phyloP scores from a whole-genome alignment of 371 early-diverging fungal species.

The Batrachochytrium dendrobatidis region DNA sequence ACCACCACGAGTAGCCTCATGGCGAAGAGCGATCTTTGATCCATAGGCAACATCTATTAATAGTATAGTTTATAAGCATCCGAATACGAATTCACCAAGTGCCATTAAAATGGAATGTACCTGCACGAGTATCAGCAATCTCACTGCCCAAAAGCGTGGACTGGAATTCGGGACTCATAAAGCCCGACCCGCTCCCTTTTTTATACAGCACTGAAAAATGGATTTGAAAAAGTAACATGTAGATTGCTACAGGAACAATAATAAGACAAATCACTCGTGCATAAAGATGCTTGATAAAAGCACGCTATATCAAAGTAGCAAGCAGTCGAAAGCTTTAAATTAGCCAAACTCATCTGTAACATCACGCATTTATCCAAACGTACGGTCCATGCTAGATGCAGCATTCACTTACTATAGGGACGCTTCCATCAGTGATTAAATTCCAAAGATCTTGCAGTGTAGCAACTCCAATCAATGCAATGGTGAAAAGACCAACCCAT shows the following conservation, averaged over 20 bases:
- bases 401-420: not conserved
- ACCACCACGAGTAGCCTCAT: conserved; percentile 64
- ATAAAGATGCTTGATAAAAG: conserved; percentile 36
- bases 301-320: conserved; percentile 33
- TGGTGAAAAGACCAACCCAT: conserved; percentile 64
- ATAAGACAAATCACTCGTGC: conserved; percentile 64
- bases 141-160: conserved; percentile 68
- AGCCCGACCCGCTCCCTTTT: conserved; percentile 76
- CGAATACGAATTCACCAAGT: not conserved
- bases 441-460: conserved; percentile 85
- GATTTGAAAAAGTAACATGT: conserved; percentile 65
- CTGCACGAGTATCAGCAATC: conserved; percentile 26
- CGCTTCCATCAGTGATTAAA: conserved; percentile 65
- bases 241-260: conserved; percentile 70
- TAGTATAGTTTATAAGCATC: not conserved
- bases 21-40: conserved; percentile 71
- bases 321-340: not conserved
- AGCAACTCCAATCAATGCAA: conserved; percentile 73
- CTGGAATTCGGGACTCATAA: conserved; percentile 88
- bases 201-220: conserved; percentile 58
- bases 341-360: not conserved
- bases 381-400: too few species aligned
- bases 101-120: conserved; percentile 3
- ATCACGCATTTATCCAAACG: too few species aligned
- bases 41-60: conserved; percentile 58